phyloP scores from a whole-genome alignment of 2,329 filamentous ascomycete species.

The Cladosporium phlei region DNA sequence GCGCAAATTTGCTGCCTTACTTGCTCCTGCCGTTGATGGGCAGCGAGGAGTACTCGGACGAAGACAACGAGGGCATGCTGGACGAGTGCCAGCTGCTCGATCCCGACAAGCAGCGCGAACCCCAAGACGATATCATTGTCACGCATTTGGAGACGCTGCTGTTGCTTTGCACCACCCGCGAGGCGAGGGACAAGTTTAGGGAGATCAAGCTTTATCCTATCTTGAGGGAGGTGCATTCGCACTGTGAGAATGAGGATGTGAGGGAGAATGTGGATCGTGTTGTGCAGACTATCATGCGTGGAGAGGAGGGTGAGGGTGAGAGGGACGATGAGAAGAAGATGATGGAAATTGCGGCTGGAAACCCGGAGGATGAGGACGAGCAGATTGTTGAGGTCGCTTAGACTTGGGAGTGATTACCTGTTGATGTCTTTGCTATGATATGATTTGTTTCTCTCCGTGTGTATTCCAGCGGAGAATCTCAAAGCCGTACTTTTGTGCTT shows the following conservation, averaged over 20 bases:
- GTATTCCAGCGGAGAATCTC: too few species aligned
- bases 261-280: slow-evolving; percentile 80
- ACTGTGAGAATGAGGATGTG: slow-evolving; percentile 73
- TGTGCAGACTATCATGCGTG: slow-evolving; percentile 82
- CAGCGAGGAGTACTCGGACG: slow-evolving; percentile 78
- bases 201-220: slow-evolving; percentile 82
- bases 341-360: slow-evolving; percentile 35
- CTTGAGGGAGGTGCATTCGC: slow-evolving; percentile 76
- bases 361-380: slow-evolving; percentile 34
- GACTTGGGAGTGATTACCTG: background rate
- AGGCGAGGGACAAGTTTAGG: slow-evolving; percentile 70
- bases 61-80: slow-evolving; percentile 81
- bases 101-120: slow-evolving; percentile 81
- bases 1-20: slow-evolving; percentile 81
- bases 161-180: slow-evolving; percentile 71
- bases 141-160: slow-evolving; percentile 87
- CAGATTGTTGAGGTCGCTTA: slow-evolving; percentile 38
- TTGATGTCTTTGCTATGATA: background rate
- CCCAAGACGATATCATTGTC: slow-evolving; percentile 69
- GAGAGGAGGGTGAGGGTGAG: slow-evolving; percentile 62
- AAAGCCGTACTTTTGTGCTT: too few species aligned
- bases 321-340: slow-evolving; percentile 37
- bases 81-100: slow-evolving; percentile 85
- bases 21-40: slow-evolving; percentile 83
- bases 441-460: too few species aligned